Conservation (phyloP, 352 stramenopile species). For the Pythium guiyangense region DNA sequence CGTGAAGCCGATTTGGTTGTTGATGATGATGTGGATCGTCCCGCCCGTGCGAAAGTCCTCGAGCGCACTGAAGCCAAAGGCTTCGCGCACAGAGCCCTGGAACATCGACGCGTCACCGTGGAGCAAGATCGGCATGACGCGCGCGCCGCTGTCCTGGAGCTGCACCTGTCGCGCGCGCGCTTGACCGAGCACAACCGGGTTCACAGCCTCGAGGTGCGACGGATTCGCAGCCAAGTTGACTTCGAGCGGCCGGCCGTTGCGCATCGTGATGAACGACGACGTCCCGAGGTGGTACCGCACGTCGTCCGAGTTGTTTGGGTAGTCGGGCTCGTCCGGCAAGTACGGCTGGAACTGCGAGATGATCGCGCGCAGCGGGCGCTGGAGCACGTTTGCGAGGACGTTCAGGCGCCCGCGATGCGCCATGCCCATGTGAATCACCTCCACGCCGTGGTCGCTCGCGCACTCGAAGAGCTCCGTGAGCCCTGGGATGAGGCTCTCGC, state of each 20-base stretch:
- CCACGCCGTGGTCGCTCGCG: constrained; percentile 93
- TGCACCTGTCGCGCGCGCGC: constrained; percentile 91
- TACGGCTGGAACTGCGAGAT: constrained; percentile 87
- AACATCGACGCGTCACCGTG: constrained; percentile 92
- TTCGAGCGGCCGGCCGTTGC: constrained; percentile 55
- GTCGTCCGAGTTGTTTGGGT: constrained; percentile 87
- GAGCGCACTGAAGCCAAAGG: constrained; percentile 85
- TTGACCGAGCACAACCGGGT: constrained; percentile 96
- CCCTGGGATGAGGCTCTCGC: constrained; percentile 94
- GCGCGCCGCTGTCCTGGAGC: constrained; percentile 73
- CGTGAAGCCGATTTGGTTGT: constrained; percentile 99
- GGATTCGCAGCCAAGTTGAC: constrained; percentile 96
- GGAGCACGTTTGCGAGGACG: constrained; percentile 97
- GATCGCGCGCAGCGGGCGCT: constrained; percentile 95
- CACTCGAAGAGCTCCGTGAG: constrained; percentile 95
- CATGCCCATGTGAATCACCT: constrained; percentile 99
- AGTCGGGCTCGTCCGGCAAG: constrained; percentile 77
- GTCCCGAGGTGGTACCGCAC: constrained; percentile 87
- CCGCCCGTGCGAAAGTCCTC: constrained; percentile 95
- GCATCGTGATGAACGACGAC: constrained; percentile 65
- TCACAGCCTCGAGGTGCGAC: constrained; percentile 98
- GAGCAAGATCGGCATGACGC: constrained; percentile 95
- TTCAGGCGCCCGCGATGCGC: constrained; percentile 97
- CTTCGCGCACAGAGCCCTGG: constrained; percentile 78
- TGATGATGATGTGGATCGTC: constrained; percentile 99